Conservation (phyloP, 2,329 filamentous ascomycete genomes). For the Nannizziopsis arthrosporioides region DNA sequence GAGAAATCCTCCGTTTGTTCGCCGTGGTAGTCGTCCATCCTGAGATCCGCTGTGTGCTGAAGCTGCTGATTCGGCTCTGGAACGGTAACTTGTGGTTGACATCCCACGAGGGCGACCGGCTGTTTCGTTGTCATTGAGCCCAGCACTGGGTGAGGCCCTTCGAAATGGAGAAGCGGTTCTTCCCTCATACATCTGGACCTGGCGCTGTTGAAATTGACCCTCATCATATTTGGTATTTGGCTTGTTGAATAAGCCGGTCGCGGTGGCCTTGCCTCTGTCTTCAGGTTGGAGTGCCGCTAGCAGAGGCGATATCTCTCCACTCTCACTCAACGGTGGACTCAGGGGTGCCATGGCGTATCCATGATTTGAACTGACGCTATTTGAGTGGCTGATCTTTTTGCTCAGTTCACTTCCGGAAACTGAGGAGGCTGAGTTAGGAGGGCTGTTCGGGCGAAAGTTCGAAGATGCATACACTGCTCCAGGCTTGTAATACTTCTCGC, state of each 20-base stretch:
- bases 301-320: slow-evolving; percentile 53
- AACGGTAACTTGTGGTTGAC: slow-evolving; percentile 30
- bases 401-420: slow-evolving; percentile 30
- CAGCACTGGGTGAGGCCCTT: slow-evolving; percentile 15
- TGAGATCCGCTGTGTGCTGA: slow-evolving; percentile 28
- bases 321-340: slow-evolving; percentile 61
- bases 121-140: slow-evolving; percentile 16
- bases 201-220: slow-evolving; percentile 68
- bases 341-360: slow-evolving; percentile 42
- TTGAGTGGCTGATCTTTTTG: slow-evolving; percentile 25
- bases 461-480: slow-evolving; percentile 22
- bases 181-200: slow-evolving; percentile 67
- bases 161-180: slow-evolving; percentile 48
- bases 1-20: slow-evolving; percentile 25
- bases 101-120: slow-evolving; percentile 23
- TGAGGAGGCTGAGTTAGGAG: slow-evolving; percentile 32
- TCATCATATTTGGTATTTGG: slow-evolving; percentile 70
- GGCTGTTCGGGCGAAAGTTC: slow-evolving; percentile 29
- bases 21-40: slow-evolving; percentile 11
- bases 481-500: slow-evolving; percentile 35
- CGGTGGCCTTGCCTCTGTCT: slow-evolving; percentile 72
- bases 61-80: slow-evolving; percentile 28
- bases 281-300: slow-evolving; percentile 55
- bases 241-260: slow-evolving; percentile 59
- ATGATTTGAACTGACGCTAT: slow-evolving; percentile 22